These are phyloP conservation scores for Fusarium sp. DNA, from an alignment of 2,329 filamentous ascomycete genomes.

Conservation along the genomic window DNA sequence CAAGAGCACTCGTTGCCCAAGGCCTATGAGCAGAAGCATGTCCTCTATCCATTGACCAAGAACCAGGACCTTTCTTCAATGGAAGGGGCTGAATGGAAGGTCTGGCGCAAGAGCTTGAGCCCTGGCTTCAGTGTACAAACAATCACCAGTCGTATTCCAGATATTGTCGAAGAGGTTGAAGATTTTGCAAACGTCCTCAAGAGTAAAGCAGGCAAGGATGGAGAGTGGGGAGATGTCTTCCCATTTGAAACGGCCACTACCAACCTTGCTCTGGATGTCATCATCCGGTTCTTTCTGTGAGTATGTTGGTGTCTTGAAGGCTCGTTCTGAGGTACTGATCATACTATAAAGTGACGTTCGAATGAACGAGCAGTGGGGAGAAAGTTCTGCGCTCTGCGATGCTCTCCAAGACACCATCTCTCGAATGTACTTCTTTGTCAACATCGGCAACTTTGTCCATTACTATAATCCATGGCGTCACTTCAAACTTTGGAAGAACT, in stretches of 20 bases:
- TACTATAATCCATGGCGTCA: conserved; percentile 36
- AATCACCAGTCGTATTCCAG: conserved; percentile 52
- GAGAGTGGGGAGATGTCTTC: conserved; percentile 40
- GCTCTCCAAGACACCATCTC: conserved; percentile 30
- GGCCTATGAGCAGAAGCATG: conserved; percentile 47
- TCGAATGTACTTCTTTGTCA: conserved; percentile 22
- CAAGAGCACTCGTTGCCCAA: conserved; percentile 41
- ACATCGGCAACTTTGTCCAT: conserved; percentile 18
- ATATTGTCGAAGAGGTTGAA: conserved; percentile 54
- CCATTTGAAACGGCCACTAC: conserved; percentile 53
- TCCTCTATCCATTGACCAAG: conserved; percentile 49
- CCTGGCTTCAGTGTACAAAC: conserved; percentile 56
- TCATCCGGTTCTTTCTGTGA: conserved; percentile 53
- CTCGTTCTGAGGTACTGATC: background rate
- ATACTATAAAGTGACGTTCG: conserved; percentile 16
- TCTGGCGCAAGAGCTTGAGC: conserved; percentile 52
- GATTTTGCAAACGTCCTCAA: conserved; percentile 50
- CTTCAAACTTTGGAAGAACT: conserved; percentile 36
- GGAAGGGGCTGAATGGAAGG: conserved; percentile 48
- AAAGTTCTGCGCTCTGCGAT: conserved; percentile 10
- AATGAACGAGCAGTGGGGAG: conserved; percentile 28
- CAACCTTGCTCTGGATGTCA: conserved; percentile 58
- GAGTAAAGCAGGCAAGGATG: conserved; percentile 17
- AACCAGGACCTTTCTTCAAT: conserved; percentile 50
- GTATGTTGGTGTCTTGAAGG: background rate